Percentiles rank a stretch among this genome's conserved stretches.
Conservation (phyloP, 2,329 filamentous ascomycete genomes). For the Epichloe brachyelytri region DNA sequence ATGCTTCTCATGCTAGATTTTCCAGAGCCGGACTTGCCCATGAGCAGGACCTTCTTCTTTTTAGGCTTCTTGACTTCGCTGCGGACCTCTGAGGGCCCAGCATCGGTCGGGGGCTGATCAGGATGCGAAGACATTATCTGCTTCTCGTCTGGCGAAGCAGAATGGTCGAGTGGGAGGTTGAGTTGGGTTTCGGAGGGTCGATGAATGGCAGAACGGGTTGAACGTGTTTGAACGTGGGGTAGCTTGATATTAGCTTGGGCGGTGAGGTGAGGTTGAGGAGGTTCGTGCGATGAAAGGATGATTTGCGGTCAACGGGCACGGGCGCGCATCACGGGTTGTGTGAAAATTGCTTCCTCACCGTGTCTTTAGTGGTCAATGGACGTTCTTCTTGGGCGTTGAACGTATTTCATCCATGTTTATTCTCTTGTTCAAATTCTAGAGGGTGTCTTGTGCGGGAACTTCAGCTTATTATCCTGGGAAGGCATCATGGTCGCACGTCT, state of each 20-base stretch:
- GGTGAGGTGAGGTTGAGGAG: conserved; percentile 1
- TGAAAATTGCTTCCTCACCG: neutral
- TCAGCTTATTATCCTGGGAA: too few relatives aligned
- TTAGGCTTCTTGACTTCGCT: conserved; percentile 53
- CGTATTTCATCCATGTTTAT: too few relatives aligned
- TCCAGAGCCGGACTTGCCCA: conserved; percentile 94
- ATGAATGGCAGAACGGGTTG: neutral
- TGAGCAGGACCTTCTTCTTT: conserved; percentile 81
- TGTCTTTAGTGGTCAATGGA: too few relatives aligned
- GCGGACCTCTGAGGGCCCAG: conserved; percentile 21
- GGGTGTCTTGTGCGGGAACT: too few relatives aligned
- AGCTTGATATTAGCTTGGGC: neutral
- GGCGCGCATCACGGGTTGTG: neutral
- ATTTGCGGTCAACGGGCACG: too few relatives aligned
- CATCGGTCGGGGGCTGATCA: neutral
- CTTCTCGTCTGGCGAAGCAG: neutral
- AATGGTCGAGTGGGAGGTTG: neutral
- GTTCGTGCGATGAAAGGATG: neutral
- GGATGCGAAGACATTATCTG: conserved; percentile 6
- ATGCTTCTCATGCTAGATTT: conserved; percentile 98
- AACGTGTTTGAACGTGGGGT: conserved; percentile 1
- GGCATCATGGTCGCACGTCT: too few relatives aligned
- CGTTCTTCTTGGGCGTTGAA: too few relatives aligned
- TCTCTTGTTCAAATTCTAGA: too few relatives aligned
- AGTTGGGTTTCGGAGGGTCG: conserved; percentile 1